These are phyloP conservation scores for Rhododendron henanense DNA, from an alignment of 148 eudicot genomes.

Conservation along the genomic window DNA sequence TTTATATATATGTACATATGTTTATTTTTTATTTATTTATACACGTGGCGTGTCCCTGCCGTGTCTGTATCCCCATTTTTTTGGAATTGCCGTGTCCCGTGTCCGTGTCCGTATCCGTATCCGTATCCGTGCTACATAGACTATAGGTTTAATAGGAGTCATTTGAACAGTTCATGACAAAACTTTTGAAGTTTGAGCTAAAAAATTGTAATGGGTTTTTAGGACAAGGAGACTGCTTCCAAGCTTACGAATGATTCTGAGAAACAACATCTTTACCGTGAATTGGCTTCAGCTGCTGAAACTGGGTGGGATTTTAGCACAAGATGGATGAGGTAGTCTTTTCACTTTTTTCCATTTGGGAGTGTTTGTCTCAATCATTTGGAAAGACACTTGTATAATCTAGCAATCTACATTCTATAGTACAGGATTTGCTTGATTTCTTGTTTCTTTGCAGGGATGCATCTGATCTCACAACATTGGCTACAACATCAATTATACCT, in stretches of 20 bases:
- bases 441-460: conserved; percentile 50
- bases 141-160: not conserved
- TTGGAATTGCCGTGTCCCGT: too few relatives aligned
- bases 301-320: conserved; percentile 98
- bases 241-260: conserved; percentile 34
- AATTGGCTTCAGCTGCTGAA: conserved; percentile 89
- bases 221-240: conserved; percentile 77
- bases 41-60: too few relatives aligned
- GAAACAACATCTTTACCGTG: conserved; percentile 60
- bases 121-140: too few relatives aligned
- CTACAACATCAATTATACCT: conserved; percentile 69
- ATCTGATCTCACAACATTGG: conserved; percentile 76
- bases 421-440: not conserved
- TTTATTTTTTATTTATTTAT: too few relatives aligned
- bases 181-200: not conserved
- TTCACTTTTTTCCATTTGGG: not conserved
- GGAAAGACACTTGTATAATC: not conserved
- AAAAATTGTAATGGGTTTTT: conserved; percentile 9
- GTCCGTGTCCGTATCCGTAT: too few relatives aligned
- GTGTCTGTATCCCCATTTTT: too few relatives aligned
- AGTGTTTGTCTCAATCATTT: not conserved
- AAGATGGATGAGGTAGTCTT: conserved; percentile 88
- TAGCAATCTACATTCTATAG: not conserved
- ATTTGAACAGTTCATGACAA: not conserved
- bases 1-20: too few relatives aligned